Evolutionary conservation across 202 grass and related monocot species (phyloP).

Genomic region (Zoysia matrella): DNA sequence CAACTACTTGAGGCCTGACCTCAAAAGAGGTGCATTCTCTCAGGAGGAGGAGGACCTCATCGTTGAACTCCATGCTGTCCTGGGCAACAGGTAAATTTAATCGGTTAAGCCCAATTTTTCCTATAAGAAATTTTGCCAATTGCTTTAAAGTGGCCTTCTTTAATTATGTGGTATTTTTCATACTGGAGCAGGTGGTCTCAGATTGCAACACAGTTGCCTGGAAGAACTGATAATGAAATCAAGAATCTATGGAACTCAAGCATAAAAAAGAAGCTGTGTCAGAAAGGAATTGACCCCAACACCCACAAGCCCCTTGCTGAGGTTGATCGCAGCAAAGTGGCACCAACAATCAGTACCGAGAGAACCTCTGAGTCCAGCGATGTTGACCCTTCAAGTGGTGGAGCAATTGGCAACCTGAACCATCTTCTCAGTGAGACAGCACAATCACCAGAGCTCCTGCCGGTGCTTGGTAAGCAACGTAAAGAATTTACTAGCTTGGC

Average conservation of each 20-base stretch:
- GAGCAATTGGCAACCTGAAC: too few species aligned
- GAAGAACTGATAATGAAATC: conserved; percentile 51
- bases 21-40: too few species aligned
- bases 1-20: conserved; percentile 76
- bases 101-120: background rate
- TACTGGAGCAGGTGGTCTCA: conserved; percentile 74
- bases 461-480: too few species aligned
- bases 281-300: conserved; percentile 59
- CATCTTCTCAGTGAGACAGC: too few species aligned
- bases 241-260: conserved; percentile 42
- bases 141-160: conserved; percentile 11
- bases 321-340: too few species aligned
- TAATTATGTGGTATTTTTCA: conserved; percentile 25
- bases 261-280: conserved; percentile 77
- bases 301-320: conserved; percentile 45
- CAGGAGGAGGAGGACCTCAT: too few species aligned
- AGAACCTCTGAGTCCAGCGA: too few species aligned
- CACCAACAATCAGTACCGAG: too few species aligned
- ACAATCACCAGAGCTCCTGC: too few species aligned
- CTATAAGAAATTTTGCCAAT: conserved; percentile 17
- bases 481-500: too few species aligned
- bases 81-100: conserved; percentile 68
- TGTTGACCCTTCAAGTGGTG: too few species aligned
- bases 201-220: conserved; percentile 72
- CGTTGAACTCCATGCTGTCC: conserved; percentile 69